These are phyloP conservation scores for Thelonectria blattea DNA, from an alignment of 2,329 filamentous ascomycete genomes.

Conservation along the genomic window DNA sequence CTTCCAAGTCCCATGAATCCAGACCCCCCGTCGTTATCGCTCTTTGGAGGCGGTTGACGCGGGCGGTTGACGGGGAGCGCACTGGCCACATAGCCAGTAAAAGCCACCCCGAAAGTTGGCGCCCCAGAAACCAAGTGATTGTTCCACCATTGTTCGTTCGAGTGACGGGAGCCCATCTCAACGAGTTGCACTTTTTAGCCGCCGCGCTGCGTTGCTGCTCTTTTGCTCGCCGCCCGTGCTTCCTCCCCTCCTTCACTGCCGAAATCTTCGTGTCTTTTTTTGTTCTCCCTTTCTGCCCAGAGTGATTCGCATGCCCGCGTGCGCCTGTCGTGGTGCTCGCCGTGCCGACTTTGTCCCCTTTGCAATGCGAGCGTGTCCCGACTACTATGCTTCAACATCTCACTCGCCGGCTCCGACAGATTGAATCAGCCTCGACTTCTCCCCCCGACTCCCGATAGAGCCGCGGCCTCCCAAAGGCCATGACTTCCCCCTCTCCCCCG, in stretches of 20 bases:
- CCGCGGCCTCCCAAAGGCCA: conserved; percentile 29
- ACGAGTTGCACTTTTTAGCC: not conserved
- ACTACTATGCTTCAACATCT: conserved; percentile 31
- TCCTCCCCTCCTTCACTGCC: too few species aligned
- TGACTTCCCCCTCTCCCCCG: conserved; percentile 38
- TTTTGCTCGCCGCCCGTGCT: too few species aligned
- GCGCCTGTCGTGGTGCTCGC: conserved; percentile 26
- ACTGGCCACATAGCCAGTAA: not conserved
- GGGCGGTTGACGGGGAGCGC: not conserved
- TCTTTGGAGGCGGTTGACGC: conserved; percentile 23
- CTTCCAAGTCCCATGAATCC: not conserved
- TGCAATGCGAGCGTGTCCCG: conserved; percentile 35
- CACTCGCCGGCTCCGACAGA: conserved; percentile 32
- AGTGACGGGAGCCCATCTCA: not conserved
- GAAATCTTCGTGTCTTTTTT: not conserved
- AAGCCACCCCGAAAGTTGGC: not conserved
- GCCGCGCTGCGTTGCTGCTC: too few species aligned
- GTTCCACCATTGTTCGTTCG: not conserved
- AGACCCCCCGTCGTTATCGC: not conserved
- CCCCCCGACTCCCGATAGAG: conserved; percentile 10
- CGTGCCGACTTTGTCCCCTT: conserved; percentile 23
- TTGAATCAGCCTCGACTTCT: conserved; percentile 5
- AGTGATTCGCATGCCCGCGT: conserved; percentile 17
- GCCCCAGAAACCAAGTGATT: not conserved
- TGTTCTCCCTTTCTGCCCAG: not conserved